A percentile compares a stretch with the other conserved stretches of the same genome.
phyloP scores from a whole-genome alignment of 306 rosid genomes.

The Gillenia trifoliata region DNA sequence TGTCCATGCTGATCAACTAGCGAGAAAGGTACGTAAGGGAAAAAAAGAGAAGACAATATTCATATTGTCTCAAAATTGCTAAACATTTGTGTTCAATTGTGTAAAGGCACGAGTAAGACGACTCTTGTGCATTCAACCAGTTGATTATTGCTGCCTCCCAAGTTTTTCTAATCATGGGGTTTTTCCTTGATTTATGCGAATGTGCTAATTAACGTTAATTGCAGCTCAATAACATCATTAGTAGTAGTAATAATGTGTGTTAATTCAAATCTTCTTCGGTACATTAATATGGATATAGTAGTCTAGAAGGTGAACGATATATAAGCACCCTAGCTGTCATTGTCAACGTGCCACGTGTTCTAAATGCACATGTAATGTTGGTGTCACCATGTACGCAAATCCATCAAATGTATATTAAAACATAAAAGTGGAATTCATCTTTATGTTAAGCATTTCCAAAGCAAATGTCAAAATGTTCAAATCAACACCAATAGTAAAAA shows the following conservation, averaged over 20 bases:
- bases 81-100: conserved; percentile 25
- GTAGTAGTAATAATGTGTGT: background rate
- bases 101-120: conserved; percentile 31
- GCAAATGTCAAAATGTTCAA: no score
- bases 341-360: conserved; percentile 31
- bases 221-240: conserved; percentile 9
- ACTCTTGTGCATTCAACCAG: conserved; percentile 21
- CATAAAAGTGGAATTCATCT: no score
- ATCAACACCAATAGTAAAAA: no score
- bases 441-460: no score
- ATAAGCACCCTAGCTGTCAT: conserved; percentile 17
- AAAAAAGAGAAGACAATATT: conserved; percentile 2
- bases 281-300: background rate
- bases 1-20: background rate
- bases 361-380: conserved; percentile 50
- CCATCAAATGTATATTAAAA: background rate
- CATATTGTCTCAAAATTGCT: conserved; percentile 29
- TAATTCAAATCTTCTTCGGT: background rate
- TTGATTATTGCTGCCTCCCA: conserved; percentile 31
- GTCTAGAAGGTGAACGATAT: background rate
- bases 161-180: conserved; percentile 40
- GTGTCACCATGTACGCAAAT: conserved; percentile 23
- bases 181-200: conserved; percentile 19
- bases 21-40: conserved; percentile 2
- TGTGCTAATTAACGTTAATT: background rate